Evolutionary conservation across 805 yeast genomes (phyloP).

Genomic region (Lachancea mirantina): DNA sequence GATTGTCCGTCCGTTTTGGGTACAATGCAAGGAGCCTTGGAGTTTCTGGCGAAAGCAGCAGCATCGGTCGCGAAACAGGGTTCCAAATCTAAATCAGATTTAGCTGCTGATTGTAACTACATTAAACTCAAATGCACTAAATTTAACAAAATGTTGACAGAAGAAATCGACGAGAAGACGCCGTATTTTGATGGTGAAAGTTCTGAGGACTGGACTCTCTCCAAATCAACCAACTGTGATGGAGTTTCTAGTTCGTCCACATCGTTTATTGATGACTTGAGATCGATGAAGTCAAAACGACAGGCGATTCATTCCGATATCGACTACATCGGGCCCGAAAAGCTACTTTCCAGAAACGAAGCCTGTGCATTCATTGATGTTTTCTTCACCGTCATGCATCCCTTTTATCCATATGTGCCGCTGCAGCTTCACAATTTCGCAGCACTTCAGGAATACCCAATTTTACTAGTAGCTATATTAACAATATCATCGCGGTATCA

Average conservation of each 20-base stretch:
- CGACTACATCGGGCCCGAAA: conserved; percentile 48
- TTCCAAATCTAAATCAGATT: conserved; percentile 55
- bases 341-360: conserved; percentile 54
- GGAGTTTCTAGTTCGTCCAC: too few relatives aligned
- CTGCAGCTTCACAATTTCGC: conserved; percentile 58
- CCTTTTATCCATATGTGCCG: conserved; percentile 85
- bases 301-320: too few relatives aligned
- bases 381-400: conserved; percentile 76
- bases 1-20: too few relatives aligned
- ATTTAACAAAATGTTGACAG: conserved; percentile 7
- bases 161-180: conserved; percentile 1
- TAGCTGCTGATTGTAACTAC: too few relatives aligned
- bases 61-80: conserved; percentile 68
- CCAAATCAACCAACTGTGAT: too few relatives aligned
- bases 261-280: too few relatives aligned
- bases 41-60: conserved; percentile 70
- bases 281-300: too few relatives aligned
- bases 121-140: too few relatives aligned
- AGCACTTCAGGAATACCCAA: conserved; percentile 68
- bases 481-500: conserved; percentile 79
- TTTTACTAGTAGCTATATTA: conserved; percentile 69
- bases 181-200: too few relatives aligned
- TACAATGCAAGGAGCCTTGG: conserved; percentile 54
- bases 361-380: conserved; percentile 50
- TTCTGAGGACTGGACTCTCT: too few relatives aligned